Evolutionary conservation across 345 rosid species (phyloP), one percentile per base, ranked within the genome.

Genomic region (Trapa bicornis): DNA sequence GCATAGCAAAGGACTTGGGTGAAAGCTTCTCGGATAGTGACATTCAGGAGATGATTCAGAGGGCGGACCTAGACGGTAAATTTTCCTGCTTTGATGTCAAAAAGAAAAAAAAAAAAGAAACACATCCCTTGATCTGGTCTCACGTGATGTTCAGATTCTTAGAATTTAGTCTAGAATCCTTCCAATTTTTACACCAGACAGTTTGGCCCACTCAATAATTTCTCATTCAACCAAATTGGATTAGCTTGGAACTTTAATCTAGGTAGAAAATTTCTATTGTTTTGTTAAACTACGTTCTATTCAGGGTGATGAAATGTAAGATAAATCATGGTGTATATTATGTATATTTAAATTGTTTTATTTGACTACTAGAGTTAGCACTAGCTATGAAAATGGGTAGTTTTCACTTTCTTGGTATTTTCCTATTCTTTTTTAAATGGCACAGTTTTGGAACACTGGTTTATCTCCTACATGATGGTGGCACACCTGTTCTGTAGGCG

Each of bases 11-110:
- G 75, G 96, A 94, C 64, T 78, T 94, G 36, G 96, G 96, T 6
- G 91, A 87, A 78, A 73, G 61, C 81, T 85, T 91, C 80, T 75
- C 89, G 15, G 87, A 87, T 52, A 70, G 64, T 67, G 97, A 94
- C 29, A 87, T 91, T 14, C 72, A 75, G 47, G 96, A 89, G 67
- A 91, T 94, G 97, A 78, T 91, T 16, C 82, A 82, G 66, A 96
- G 86, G 82, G 97, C 99, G 11, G 95, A 94, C 69, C 77, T 75
- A 58, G 89, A 87, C 75, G 75, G 97, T 94, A 81, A 86, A 87
- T 76, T 66, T 39, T 45, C 52, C 54, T 61, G 32, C 32, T 43
- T 16, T 65, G 47, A 48, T 37, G 10, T 36, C 11, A 37, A 6
- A 35, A 16, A 22, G 33, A 66, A 22, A 22, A 22, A 22, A 22